Base-by-base conservation (phyloP, 495 filamentous ascomycete genomes). In the Talaromyces liani region DNA sequence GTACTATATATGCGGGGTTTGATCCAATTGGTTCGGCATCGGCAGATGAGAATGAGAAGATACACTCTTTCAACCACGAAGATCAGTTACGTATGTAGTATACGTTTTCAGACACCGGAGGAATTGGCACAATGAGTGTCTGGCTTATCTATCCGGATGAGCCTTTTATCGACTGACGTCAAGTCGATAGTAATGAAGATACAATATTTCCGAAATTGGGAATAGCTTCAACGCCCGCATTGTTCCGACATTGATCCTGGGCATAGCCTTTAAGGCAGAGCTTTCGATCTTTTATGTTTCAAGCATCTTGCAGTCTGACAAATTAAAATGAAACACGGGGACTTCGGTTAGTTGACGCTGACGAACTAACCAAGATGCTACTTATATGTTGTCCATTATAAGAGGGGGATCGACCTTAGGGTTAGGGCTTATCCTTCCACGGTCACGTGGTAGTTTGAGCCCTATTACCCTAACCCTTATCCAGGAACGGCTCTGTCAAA, bases 81-180 rank as follows among this genome's bases (percentile, higher is more conserved):
- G 14, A 18, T 58, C 56, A n/a, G 56, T 8, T 9, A 22, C 1
- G 29, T 9, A 22, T 18, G 18, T 58, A 58, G 18, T 14, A 18
- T 58, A 58, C 56, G 16, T 36, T 58, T 58, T 36, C 27, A 58
- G 56, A 58, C 56, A 58, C 56, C 56, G 56, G 56, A 20, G 3
- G 4, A 49, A 49, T 49, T 12, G n/a, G 7, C n/a, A 49, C 6
- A 20, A 20, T 2, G 20, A 16, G 6, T 6, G n/a, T 9, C 8
- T 18, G 18, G 1, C 45, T 20, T 18, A 20, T 49, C 45, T 49
- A 49, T 9, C n/a, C 18, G n/a, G 7, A 2, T 49, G 45, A 41
- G 36, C 36, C 12, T 14, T 41, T 41, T 41, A 41, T 16, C 2
- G 45, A 49, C 45, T 49, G 45, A 20, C 45, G 45, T 0, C 4